A percentile compares a stretch with the other conserved stretches of the same genome.
phyloP scores from a whole-genome alignment of 257 asterid species.

The Solanum commersonii region DNA sequence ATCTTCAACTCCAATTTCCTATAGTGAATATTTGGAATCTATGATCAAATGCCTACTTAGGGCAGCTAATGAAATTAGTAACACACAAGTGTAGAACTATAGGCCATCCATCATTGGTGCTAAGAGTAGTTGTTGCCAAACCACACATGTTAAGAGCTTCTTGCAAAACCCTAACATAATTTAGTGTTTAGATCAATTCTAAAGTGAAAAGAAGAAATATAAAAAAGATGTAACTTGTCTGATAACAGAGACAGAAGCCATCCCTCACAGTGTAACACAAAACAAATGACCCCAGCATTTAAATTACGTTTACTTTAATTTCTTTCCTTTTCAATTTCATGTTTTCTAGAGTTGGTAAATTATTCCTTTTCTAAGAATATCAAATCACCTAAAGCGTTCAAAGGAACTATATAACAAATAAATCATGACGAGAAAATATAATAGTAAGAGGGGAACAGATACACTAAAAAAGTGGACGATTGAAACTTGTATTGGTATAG shows the following conservation, averaged over 20 bases:
- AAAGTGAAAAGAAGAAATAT: neutral
- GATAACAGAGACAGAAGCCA: neutral
- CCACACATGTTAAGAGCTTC: neutral
- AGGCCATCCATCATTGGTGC: neutral
- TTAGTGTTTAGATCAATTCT: neutral
- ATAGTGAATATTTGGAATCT: neutral
- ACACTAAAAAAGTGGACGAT: neutral
- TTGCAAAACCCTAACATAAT: neutral
- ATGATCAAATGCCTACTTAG: neutral
- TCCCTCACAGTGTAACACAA: neutral
- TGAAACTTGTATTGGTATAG: neutral
- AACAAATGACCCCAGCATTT: neutral
- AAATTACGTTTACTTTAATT: neutral
- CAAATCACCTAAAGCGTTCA: neutral
- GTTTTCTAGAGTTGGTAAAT: neutral
- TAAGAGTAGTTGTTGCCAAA: neutral
- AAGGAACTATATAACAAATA: neutral
- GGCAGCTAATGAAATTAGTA: neutral
- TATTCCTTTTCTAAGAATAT: neutral
- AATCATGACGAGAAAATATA: neutral
- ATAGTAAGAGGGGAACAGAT: neutral
- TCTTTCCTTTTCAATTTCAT: neutral
- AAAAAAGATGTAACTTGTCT: neutral
- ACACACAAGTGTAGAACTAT: neutral
- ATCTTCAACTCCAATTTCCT: neutral